Evolutionary conservation across 2,329 filamentous ascomycete genomes (phyloP).

Genomic region (Fusarium falciforme): DNA sequence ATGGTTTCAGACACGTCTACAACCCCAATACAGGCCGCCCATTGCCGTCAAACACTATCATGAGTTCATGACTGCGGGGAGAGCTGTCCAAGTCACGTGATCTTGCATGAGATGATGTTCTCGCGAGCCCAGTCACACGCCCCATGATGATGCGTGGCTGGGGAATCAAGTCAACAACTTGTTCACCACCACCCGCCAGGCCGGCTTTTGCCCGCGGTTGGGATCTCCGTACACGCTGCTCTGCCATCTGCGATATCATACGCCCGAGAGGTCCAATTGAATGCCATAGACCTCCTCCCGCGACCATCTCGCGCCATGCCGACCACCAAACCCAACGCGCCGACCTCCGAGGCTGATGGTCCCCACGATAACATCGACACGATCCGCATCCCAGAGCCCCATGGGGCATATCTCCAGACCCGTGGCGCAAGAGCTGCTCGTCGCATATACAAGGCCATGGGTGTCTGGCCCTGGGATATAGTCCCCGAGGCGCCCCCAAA

Average conservation of each 20-base stretch:
- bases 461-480: conserved; percentile 46
- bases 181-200: conserved; percentile 26
- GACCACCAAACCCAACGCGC: conserved; percentile 38
- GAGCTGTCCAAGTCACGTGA: conserved; percentile 36
- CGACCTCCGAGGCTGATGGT: conserved; percentile 35
- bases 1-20: background rate
- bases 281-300: conserved; percentile 16
- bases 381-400: conserved; percentile 42
- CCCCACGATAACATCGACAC: conserved; percentile 39
- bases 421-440: conserved; percentile 43
- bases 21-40: background rate
- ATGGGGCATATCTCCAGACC: conserved; percentile 39
- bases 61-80: conserved; percentile 47
- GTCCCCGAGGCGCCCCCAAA: conserved; percentile 45
- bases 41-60: conserved; percentile 31
- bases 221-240: conserved; percentile 12
- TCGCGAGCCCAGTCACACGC: conserved; percentile 25
- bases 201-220: conserved; percentile 39
- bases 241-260: background rate
- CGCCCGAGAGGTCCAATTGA: conserved; percentile 8
- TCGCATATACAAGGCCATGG: conserved; percentile 42
- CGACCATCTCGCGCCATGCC: conserved; percentile 36
- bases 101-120: conserved; percentile 34
- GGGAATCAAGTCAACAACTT: conserved; percentile 29
- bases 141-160: conserved; percentile 43